Conservation (phyloP, 2,329 filamentous ascomycete species). For the Colletotrichum lindemuthianum region DNA sequence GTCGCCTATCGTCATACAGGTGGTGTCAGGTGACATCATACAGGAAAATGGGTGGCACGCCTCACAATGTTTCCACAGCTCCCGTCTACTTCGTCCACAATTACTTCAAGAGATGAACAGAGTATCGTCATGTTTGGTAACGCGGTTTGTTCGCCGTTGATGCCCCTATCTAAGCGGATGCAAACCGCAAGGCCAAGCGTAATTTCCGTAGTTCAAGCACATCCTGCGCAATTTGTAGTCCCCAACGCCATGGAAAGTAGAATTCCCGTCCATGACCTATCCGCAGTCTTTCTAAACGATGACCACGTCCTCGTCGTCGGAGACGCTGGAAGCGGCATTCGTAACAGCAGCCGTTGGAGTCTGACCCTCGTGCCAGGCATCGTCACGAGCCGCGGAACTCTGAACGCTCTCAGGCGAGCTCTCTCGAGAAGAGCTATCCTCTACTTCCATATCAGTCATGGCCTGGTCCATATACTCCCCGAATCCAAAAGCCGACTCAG, state of each 20-base stretch:
- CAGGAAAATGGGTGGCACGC: no score
- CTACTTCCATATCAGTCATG: conserved; percentile 29
- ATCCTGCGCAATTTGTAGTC: conserved; percentile 1
- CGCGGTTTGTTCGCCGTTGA: no score
- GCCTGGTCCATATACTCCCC: conserved; percentile 19
- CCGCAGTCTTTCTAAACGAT: conserved; percentile 6
- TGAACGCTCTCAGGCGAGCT: conserved; percentile 9
- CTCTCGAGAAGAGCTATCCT: conserved; percentile 26
- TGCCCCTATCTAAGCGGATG: no score
- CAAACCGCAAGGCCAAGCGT: no score
- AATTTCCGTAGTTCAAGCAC: background rate
- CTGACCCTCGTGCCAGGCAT: background rate
- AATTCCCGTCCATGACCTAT: background rate
- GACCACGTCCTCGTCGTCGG: conserved; percentile 35
- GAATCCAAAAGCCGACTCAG: conserved; percentile 4
- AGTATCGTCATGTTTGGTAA: no score
- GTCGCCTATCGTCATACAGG: no score
- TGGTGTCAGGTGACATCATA: no score
- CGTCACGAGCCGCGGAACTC: background rate
- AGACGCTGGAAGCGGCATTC: background rate
- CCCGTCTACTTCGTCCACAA: no score
- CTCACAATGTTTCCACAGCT: no score
- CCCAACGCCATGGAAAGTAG: conserved; percentile 4
- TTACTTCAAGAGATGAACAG: no score
- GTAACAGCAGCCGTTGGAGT: background rate